Evolutionary conservation across 75 land plant genomes (phyloP).

Genomic region (Larix kaempferi): DNA sequence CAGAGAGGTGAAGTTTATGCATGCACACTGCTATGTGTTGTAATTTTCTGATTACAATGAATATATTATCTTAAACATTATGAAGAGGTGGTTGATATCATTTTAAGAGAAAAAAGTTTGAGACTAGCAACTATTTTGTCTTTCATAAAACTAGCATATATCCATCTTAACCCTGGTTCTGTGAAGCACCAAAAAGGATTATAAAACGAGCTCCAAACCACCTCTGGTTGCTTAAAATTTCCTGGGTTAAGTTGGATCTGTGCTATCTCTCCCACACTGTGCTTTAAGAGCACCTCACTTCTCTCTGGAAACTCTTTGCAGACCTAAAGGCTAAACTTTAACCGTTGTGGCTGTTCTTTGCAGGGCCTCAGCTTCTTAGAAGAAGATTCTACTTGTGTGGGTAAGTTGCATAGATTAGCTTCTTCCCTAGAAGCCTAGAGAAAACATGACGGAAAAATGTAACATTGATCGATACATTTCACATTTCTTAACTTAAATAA

Average conservation of each 20-base stretch:
- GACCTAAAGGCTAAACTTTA: background rate
- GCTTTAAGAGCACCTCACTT: too few species aligned
- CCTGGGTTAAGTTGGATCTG: too few species aligned
- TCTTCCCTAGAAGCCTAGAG: background rate
- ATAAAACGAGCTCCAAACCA: too few species aligned
- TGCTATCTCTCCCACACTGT: too few species aligned
- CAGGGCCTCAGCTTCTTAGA: constrained; percentile 6
- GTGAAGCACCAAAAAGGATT: too few species aligned
- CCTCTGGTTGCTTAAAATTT: too few species aligned
- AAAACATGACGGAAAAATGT: background rate
- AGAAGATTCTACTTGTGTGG: background rate
- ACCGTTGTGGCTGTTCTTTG: background rate
- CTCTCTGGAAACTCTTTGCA: background rate
- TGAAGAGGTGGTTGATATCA: background rate
- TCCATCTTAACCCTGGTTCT: too few species aligned
- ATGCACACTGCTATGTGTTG: background rate
- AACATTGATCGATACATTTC: background rate
- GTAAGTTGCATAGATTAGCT: background rate
- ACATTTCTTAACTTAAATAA: too few species aligned
- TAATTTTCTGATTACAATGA: background rate
- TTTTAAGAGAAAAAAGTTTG: background rate
- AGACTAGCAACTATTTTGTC: background rate
- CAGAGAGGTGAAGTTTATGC: background rate
- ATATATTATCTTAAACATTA: background rate
- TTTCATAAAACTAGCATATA: background rate